These are phyloP conservation scores for Colletotrichum endophyticum DNA, from an alignment of 2,329 filamentous ascomycete genomes.

Conservation along the genomic window DNA sequence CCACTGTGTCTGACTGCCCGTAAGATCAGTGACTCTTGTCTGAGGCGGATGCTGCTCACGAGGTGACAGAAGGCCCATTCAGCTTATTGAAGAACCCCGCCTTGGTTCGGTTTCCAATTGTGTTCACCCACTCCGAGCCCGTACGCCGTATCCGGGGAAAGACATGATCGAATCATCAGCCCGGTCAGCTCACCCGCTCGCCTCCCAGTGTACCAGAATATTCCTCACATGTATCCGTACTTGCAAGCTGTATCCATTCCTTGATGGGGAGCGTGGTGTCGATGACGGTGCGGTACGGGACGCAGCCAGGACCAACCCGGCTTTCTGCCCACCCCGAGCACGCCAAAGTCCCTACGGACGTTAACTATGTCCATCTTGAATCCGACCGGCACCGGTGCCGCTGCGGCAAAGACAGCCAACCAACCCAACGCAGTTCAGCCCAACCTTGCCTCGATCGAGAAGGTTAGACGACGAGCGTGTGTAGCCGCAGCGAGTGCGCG, in stretches of 20 bases:
- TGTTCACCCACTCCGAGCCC: neutral
- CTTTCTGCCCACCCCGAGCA: neutral
- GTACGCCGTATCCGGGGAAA: neutral
- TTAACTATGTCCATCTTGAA: neutral
- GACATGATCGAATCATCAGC: neutral
- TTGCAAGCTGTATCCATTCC: neutral
- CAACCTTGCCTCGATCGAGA: slow-evolving; percentile 8
- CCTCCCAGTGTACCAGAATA: neutral
- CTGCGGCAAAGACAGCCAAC: slow-evolving; percentile 5
- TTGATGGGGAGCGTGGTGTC: neutral
- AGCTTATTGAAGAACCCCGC: neutral
- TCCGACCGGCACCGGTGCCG: neutral
- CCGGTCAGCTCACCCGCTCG: neutral
- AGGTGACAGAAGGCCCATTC: neutral
- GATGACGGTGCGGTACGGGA: neutral
- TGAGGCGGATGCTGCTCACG: neutral
- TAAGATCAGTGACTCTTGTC: neutral
- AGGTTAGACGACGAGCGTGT: slow-evolving; percentile 18
- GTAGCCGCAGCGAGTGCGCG: slow-evolving; percentile 16
- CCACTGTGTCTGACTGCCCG: neutral
- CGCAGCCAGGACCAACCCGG: neutral
- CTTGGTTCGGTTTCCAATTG: neutral
- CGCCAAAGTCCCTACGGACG: neutral
- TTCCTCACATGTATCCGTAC: neutral
- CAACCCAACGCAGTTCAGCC: neutral